Percentiles rank a stretch among this genome's conserved stretches.
phyloP scores from a whole-genome alignment of 768 basidiomycete genomes.

The Boletus speciosus region DNA sequence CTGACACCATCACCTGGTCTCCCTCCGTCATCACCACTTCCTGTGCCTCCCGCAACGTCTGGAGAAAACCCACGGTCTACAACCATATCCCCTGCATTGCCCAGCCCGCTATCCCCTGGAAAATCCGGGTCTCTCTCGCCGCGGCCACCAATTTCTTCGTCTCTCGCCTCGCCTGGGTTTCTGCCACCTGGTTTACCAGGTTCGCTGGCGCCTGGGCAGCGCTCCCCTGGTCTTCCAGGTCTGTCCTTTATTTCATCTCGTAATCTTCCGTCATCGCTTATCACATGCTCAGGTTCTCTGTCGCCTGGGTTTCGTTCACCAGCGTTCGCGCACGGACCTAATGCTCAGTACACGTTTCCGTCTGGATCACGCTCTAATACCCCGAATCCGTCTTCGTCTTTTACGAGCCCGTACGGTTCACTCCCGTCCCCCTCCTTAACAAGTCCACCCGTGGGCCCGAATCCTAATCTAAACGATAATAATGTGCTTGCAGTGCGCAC shows the following conservation, averaged over 20 bases:
- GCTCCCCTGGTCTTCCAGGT: constrained; percentile 26
- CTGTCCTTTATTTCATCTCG: constrained; percentile 8
- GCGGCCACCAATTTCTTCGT: neutral
- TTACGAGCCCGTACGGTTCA: constrained; percentile 2
- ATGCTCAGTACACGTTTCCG: constrained; percentile 14
- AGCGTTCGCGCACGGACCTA: neutral
- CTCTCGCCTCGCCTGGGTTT: constrained; percentile 14
- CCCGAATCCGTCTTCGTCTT: neutral
- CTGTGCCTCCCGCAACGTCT: neutral
- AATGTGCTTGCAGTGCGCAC: constrained; percentile 1
- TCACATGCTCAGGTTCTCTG: constrained; percentile 14
- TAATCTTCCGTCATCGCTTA: constrained; percentile 8
- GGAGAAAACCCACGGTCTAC: constrained; percentile 4
- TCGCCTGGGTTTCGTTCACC: constrained; percentile 25
- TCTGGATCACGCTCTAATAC: constrained; percentile 9
- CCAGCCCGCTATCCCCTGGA: constrained; percentile 12
- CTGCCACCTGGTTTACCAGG: constrained; percentile 18
- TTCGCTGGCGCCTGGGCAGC: constrained; percentile 18
- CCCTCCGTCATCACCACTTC: constrained; percentile 17
- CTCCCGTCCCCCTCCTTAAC: neutral
- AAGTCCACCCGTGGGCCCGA: neutral
- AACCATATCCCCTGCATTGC: constrained; percentile 10
- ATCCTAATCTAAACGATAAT: neutral
- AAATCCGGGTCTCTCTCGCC: constrained; percentile 7
- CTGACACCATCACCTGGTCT: constrained; percentile 14